Base-by-base conservation (phyloP, 805 yeast genomes). In the Hanseniaspora taiwanica region DNA sequence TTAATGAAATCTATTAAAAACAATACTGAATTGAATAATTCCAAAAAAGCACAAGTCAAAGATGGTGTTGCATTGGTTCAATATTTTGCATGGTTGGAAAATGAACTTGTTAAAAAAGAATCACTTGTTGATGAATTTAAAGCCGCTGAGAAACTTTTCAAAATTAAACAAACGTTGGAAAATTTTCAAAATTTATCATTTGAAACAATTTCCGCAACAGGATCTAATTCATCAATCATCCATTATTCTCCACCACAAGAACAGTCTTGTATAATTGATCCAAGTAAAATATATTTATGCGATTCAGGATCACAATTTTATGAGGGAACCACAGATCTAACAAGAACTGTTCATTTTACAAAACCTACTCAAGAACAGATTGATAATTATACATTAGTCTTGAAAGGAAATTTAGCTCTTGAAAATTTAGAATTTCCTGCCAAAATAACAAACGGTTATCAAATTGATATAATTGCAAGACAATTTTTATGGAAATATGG, bases 281-380 rank as follows among this genome's bases (percentile, higher is more conserved):
- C 80, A 7, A 59, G 70, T 17, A 72, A 78, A 42, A 71, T 86
- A 2, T 86, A 80, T 49, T 64, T 91, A 46, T 66, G 83, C 44
- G 98, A 91, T 58, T 75, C 94, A 2, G 98, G 98, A 3, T 83
- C 91, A 1, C 98, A 91, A 52, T 89, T 74, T 54, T 57, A 80
- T 18, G 95, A 87, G 53, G 98, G 98, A 9, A 91, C 98, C 0
- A 91, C 98, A 0, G 98, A 91, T 56, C 84, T 89, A 21, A 91
- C 98, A 1, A 71, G 98, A 50, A 85, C 96, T 0, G 60, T 76
- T 38, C 89, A 83, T 56, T 80, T 85, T 54, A 53, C 60, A 1
- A 56, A 59, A 2, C 83, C 50, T 48, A 14, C 37, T 37, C 24
- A 21, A 27, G 14, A 42, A 48, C 25, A 81, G 80, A 46, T 79